These are phyloP conservation scores for Petunia hybrid DNA, from an alignment of 305 asterid genomes.

Conservation along the genomic window DNA sequence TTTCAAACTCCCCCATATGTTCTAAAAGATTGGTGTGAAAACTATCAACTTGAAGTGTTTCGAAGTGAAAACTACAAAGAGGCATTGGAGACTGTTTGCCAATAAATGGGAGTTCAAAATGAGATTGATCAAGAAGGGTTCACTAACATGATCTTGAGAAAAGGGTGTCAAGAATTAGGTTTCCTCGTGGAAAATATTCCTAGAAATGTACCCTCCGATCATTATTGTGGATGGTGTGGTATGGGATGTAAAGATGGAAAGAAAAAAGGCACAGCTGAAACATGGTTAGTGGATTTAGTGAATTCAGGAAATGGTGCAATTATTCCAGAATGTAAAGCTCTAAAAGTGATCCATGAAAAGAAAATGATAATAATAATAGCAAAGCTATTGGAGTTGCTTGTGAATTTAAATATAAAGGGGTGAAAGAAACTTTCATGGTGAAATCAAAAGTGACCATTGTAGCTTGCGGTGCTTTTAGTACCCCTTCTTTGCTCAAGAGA, in stretches of 20 bases:
- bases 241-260: constrained; percentile 73
- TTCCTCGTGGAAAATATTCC: constrained; percentile 53
- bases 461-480: too few species aligned
- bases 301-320: constrained; percentile 63
- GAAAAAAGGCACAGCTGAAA: too few species aligned
- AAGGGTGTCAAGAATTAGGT: constrained; percentile 72
- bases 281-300: constrained; percentile 69
- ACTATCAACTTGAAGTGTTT: constrained; percentile 50
- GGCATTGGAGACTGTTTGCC: constrained; percentile 65
- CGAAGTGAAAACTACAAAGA: too few species aligned
- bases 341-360: constrained; percentile 45
- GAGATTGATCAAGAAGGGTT: constrained; percentile 63
- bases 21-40: constrained; percentile 58
- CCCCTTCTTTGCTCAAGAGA: constrained; percentile 52
- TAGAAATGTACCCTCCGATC: constrained; percentile 83
- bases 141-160: constrained; percentile 64
- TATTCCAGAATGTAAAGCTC: constrained; percentile 60
- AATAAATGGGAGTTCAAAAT: constrained; percentile 70
- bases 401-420: constrained; percentile 41
- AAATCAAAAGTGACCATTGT: constrained; percentile 66
- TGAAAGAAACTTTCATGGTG: too few species aligned
- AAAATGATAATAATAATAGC: constrained; percentile 35
- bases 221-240: constrained; percentile 76
- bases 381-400: constrained; percentile 38
- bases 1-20: constrained; percentile 66